Base-by-base conservation (phyloP, 805 yeast species). In the Torulaspora maleeae region DNA sequence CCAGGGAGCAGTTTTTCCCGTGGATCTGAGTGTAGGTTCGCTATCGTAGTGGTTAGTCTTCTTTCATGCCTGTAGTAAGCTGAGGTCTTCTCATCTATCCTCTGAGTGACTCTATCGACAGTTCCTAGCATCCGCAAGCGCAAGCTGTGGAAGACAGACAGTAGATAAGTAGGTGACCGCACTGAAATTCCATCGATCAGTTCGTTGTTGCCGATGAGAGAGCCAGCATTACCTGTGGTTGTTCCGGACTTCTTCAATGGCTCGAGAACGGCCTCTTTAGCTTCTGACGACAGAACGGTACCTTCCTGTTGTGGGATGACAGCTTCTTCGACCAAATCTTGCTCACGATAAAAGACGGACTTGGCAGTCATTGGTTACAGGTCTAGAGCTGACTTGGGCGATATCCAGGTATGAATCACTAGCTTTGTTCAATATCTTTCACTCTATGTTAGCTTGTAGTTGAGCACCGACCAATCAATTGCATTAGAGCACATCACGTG, bases 1-100 rank as follows among this genome's bases (percentile, higher is more conserved):
- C 81, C 82, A 2, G 86, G 85, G 36, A 78, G 63, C 40, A 81
- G 66, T 44, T 71, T 77, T 58, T 80, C 87, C 39, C 67, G 66
- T 52, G 72, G 77, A 53, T 76, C 77, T 3, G 60, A 58, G 58
- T 78, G 86, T 46, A 80, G 66, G 13, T 69, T 66, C 25, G 79
- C 69, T 11, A 79, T 61, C n/a, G 81, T 76, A 17, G 66, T 56
- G 3, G 82, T 72, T 19, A 81, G 71, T 42, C 69, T 62, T 53
- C 77, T 69, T 60, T 82, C 87, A 2, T 72, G 68, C 24, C 65
- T 59, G 55, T 74, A 71, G 49, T 74, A 75, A 15, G 66, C 63
- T 29, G 66, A 56, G 27, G 79, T 74, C 4, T 71, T 70, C 15
- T 69, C 63, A 49, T 76, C 70, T 37, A 77, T 62, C 43, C 66